phyloP scores from a whole-genome alignment of 2,329 filamentous ascomycete species.

The Dactylellina haptotyla region DNA sequence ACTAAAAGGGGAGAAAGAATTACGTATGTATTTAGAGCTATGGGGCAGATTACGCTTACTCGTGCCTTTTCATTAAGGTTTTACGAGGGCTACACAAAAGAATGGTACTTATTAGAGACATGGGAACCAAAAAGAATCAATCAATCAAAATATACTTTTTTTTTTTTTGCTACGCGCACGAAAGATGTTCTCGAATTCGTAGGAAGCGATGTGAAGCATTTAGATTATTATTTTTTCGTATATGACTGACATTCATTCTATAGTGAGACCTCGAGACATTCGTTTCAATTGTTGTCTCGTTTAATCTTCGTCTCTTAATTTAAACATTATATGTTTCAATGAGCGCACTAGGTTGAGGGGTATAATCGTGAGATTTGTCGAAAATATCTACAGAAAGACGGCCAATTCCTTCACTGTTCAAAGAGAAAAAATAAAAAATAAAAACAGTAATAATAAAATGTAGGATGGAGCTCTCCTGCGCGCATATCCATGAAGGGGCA shows the following conservation, averaged over 20 bases:
- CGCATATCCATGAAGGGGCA: background rate
- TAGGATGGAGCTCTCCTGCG: background rate
- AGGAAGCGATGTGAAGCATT: no score
- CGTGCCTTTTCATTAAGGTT: background rate
- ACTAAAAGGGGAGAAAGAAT: background rate
- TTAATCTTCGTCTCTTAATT: no score
- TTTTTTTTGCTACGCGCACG: no score
- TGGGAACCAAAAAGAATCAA: no score
- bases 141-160: no score
- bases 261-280: no score
- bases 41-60: background rate
- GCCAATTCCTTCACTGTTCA: background rate
- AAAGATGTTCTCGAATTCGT: no score
- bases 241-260: no score
- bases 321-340: background rate
- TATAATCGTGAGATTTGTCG: conserved; percentile 39
- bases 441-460: background rate
- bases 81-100: no score
- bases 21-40: background rate
- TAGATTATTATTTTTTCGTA: no score
- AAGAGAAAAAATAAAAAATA: background rate
- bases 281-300: no score
- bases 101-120: no score
- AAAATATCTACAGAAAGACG: conserved; percentile 32
- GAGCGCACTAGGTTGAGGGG: background rate